Evolutionary conservation across 148 eudicot species (phyloP), one percentile per base, ranked within the genome.

Genomic region (Dianthus caryophyllus): DNA sequence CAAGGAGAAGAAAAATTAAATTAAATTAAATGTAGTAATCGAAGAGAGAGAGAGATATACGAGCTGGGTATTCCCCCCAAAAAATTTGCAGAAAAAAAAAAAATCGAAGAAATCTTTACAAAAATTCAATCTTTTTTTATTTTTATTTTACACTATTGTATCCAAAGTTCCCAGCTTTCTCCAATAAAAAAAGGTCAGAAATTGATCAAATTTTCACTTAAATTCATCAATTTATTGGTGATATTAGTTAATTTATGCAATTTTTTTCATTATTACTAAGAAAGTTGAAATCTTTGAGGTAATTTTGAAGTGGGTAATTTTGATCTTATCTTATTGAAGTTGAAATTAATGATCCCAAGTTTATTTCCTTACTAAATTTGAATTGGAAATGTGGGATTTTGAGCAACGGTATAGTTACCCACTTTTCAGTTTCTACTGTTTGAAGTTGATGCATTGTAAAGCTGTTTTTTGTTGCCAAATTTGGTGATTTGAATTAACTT

Each of bases 401-500:
- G 62, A 71, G 78, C 78, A 75, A 72, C 72, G 62, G 70, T 68
- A 60, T 57, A 67, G 54, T 77, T 69, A 38, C 71, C 76, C 68
- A 65, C 70, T 76, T 60, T 71, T 51, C 64, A 69, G 76, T 71
- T 71, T 82, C 77, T 73, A 77, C 83, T 73, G 83, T 78, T 79
- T 79, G 77, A 61, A 74, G 78, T 65, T 57, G 76, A 64, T 50
- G 75, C 56, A 33, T 72, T 49, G 61, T 41, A 60, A 63, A 71
- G 47, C 58, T n/a, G n/a, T n/a, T 41, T 63, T 26, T 56, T 56
- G 61, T 59, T 38, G 69, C 67, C 57, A 54, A 65, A 2, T 66
- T 67, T 48, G 69, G 70, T 69, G 79, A 54, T 47, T 67, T 64
- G n/a, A 64, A 55, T 73, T 44, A n/a, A 56, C 30, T 58, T 80